Evolutionary conservation across 2,329 filamentous ascomycete species (phyloP).

Genomic region (Exophiala phaeomuriformis): DNA sequence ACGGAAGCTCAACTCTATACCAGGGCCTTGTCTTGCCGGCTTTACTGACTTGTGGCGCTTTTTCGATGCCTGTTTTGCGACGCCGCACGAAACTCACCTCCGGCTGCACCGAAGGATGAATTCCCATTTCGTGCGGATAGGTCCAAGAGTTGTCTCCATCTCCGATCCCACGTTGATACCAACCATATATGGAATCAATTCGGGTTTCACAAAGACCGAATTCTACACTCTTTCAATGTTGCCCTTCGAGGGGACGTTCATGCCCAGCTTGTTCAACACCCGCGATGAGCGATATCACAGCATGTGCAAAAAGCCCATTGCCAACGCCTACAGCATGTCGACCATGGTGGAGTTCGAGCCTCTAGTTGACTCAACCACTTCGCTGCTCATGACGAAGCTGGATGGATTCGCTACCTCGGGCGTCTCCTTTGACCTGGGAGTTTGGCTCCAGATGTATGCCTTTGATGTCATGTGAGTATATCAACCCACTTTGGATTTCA

Average conservation of each 20-base stretch:
- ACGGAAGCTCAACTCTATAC: conserved; percentile 42
- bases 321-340: conserved; percentile 54
- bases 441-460: conserved; percentile 19
- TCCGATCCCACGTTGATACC: conserved; percentile 65
- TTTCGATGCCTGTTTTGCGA: conserved; percentile 56
- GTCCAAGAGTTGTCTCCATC: conserved; percentile 67
- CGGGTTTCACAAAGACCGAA: conserved; percentile 66
- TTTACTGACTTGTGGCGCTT: conserved; percentile 69
- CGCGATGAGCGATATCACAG: conserved; percentile 66
- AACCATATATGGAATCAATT: conserved; percentile 72
- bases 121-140: conserved; percentile 61
- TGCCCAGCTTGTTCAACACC: conserved; percentile 54
- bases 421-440: conserved; percentile 7
- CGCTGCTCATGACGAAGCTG: conserved; percentile 59
- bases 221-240: conserved; percentile 13
- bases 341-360: conserved; percentile 47
- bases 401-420: conserved; percentile 41
- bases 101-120: conserved; percentile 64
- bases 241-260: conserved; percentile 26
- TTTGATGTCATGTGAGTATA: conserved; percentile 22
- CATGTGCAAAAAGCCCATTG: conserved; percentile 65
- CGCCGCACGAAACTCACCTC: conserved; percentile 61
- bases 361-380: conserved; percentile 66
- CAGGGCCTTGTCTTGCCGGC: conserved; percentile 62
- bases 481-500: background rate